phyloP scores from a whole-genome alignment of 257 asterid genomes.

The Petunia axillaris region DNA sequence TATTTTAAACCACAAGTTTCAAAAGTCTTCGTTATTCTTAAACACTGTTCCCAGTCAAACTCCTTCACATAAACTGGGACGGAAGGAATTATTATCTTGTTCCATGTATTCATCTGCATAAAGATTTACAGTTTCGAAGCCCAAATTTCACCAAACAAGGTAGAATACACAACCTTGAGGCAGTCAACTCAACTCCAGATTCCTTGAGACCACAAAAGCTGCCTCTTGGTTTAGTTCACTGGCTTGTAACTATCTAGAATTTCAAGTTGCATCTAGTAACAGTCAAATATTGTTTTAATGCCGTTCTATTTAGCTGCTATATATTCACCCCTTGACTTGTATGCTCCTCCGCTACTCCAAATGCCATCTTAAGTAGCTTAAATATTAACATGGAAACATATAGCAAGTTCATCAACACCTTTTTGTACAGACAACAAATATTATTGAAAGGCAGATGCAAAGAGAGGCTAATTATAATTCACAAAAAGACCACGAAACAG shows the following conservation, averaged over 20 bases:
- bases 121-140: too few relatives aligned
- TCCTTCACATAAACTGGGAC: too few relatives aligned
- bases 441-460: not conserved
- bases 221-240: conserved; percentile 2
- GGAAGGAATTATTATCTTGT: too few relatives aligned
- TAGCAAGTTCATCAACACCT: not conserved
- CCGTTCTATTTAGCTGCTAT: conserved; percentile 8
- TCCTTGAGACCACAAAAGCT: too few relatives aligned
- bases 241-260: not conserved
- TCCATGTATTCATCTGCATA: too few relatives aligned
- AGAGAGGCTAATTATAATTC: not conserved
- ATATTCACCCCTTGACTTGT: not conserved
- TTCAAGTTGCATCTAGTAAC: conserved; percentile 3
- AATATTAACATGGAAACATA: not conserved
- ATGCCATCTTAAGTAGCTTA: not conserved
- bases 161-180: too few relatives aligned
- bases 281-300: not conserved
- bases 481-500: not conserved
- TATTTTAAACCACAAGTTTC: too few relatives aligned
- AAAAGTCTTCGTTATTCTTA: too few relatives aligned
- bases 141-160: too few relatives aligned
- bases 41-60: too few relatives aligned
- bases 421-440: conserved; percentile 7
- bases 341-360: not conserved
- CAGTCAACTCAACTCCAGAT: too few relatives aligned